These are phyloP conservation scores for Toxoplasma gondii DNA, from an alignment of 169 alveolate genomes.

Conservation along the genomic window DNA sequence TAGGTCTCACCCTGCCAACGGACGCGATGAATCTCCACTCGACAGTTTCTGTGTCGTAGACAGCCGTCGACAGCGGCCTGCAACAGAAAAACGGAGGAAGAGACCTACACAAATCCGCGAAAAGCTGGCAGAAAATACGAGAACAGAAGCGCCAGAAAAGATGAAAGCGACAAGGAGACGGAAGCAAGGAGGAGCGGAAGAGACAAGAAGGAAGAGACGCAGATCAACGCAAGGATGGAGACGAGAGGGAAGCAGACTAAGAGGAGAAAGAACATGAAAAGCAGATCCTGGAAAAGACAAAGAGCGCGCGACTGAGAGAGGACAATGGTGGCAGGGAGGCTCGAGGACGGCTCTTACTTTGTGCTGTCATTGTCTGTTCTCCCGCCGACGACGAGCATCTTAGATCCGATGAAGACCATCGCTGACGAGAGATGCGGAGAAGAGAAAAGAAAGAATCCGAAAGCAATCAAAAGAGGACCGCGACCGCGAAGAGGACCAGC, in stretches of 20 bases:
- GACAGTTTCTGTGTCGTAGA: constrained; percentile 93
- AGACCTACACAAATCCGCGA: background rate
- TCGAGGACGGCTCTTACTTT: constrained; percentile 8
- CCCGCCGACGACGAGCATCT: constrained; percentile 96
- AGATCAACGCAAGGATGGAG: background rate
- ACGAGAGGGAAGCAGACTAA: background rate
- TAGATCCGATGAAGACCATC: constrained; percentile 75
- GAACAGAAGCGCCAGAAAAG: background rate
- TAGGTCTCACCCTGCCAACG: constrained; percentile 14
- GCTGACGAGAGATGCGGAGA: constrained; percentile 38
- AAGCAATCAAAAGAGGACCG: background rate
- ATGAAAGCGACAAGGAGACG: background rate
- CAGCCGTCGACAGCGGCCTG: constrained; percentile 87
- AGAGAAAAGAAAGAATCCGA: too few relatives aligned
- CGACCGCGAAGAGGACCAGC: background rate
- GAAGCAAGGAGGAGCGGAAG: background rate
- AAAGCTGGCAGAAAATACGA: background rate
- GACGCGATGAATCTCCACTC: constrained; percentile 88
- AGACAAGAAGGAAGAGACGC: background rate
- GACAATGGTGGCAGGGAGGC: background rate
- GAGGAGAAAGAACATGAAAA: background rate
- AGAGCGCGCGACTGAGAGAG: background rate
- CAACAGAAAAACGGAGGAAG: background rate
- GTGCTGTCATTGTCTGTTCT: constrained; percentile 89
- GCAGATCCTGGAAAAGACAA: background rate